Base-by-base conservation (phyloP, 306 rosid species). In the Trichosanthes truncata region DNA sequence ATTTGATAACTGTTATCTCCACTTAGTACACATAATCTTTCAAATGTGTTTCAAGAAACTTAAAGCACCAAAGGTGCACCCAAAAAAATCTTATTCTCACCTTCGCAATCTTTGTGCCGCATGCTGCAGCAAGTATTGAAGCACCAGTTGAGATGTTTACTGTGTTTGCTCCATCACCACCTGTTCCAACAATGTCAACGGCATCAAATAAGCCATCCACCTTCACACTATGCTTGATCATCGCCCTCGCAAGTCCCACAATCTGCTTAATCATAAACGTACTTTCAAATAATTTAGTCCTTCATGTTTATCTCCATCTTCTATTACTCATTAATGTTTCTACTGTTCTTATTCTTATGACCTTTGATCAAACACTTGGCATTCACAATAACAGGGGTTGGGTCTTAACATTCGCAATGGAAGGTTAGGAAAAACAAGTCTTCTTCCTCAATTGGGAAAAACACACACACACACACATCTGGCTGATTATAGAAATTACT, bases 141-240 rank as follows among this genome's bases (percentile, higher is more conserved):
- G 99, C 86, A 75, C 97, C 99, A 0, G 98, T 95, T 17, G 99
- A 95, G 76, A 95, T 95, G 81, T 95, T 95, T 1, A 95, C 98
- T 0, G 99, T 95, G 88, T 95, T 88, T 68, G 96, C 97, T 13
- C 99, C 97, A 76, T 93, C 97, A 35, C 97, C 97, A 78, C 99
- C 97, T 0, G 99, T 95, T 81, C 99, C 99, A 67, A 93, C 97
- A n/a, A 95, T 95, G 88, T 95, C 99, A 71, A 93, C 93, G 2
- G 85, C 98, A 80, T 95, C 93, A 56, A 15, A 82, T 78, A 95
- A 89, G 78, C 94, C 99, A 66, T 89, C 96, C 48, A 95, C 91
- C 87, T 88, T 90, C 81, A 61, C 81, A 17, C 97, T 88, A 51
- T 84, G 91, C 81, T 85, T 90, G 81, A 93, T 66, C 99, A 95